Base-by-base conservation (phyloP, 2,329 filamentous ascomycete genomes). In the Neonectria neomacrospora region DNA sequence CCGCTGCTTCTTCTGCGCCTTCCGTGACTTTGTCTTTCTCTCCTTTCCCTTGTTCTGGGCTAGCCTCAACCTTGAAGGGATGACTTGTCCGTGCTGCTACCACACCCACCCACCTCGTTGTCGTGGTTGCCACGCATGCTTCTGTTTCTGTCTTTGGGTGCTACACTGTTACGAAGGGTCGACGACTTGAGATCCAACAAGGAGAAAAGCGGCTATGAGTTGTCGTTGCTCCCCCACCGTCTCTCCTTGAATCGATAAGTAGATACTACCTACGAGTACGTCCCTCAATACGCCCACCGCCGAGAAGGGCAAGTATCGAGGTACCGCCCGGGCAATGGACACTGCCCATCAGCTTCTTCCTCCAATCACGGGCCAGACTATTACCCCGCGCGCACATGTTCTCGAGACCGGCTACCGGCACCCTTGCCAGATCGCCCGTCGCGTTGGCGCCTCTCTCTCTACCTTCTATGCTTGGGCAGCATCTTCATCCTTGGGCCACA, bases 341-440 rank as follows among this genome's bases (percentile, higher is more conserved):
- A 20, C n/a, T 55, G 30, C 23, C 63, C 22, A 30, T 61, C 23
- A 28, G 54, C 32, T 39, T 30, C 51, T 60, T 62, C 42, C 45
- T 39, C 71, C 69, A 73, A 73, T 73, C 66, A 71, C 18, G 26
- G 22, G 11, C 28, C 6, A 34, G 18, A 51, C 54, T 67, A 53
- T 62, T 73, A 72, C 71, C 71, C 71, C 71, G 71, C 71, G 69
- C 59, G 56, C 67, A 73, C 69, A 73, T 69, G 71, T 70, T 73
- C 63, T 66, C 68, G 64, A 70, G 64, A 67, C 70, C 68, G 67
- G 70, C 67, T 64, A 66, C 55, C 70, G 70, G 70, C 70, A 71
- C 59, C 62, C 58, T 70, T 67, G 70, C 65, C 68, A 65, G 67
- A 54, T 57, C 7, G 37, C 9, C 37, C 37, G 34, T 37, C 16